Evolutionary conservation across 768 basidiomycete species (phyloP).

Genomic region (Sarcodon sp.): DNA sequence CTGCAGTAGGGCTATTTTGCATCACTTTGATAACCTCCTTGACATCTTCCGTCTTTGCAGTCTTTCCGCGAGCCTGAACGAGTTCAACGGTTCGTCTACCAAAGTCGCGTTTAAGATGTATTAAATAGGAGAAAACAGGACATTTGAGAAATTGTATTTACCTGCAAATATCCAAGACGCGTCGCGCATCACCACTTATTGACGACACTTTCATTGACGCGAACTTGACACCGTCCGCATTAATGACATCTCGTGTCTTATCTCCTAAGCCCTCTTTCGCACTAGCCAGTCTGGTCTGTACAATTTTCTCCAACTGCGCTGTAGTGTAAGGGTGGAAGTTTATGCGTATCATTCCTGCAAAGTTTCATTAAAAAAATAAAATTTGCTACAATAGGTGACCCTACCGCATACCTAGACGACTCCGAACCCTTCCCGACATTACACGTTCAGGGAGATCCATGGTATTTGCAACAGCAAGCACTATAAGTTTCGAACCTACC

Average conservation of each 20-base stretch:
- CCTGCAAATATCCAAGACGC: constrained; percentile 90
- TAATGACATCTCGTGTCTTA: constrained; percentile 40
- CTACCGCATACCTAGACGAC: constrained; percentile 56
- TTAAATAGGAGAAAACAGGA: neutral
- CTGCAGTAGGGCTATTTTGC: constrained; percentile 86
- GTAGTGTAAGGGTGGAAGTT: constrained; percentile 87
- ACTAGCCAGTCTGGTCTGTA: constrained; percentile 64
- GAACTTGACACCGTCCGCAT: constrained; percentile 65
- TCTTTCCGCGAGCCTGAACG: constrained; percentile 33
- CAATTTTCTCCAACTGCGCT: constrained; percentile 71
- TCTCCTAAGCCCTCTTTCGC: constrained; percentile 38
- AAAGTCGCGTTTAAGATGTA: neutral
- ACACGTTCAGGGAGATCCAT: constrained; percentile 96
- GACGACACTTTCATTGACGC: constrained; percentile 68
- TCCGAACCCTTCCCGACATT: constrained; percentile 85
- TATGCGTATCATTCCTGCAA: constrained; percentile 74
- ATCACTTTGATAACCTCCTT: constrained; percentile 69
- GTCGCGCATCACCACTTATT: constrained; percentile 89
- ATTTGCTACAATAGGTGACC: neutral
- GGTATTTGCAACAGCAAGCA: constrained; percentile 95
- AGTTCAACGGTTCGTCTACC: constrained; percentile 75
- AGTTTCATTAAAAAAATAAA: neutral
- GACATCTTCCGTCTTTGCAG: constrained; percentile 61
- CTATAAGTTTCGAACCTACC: constrained; percentile 76
- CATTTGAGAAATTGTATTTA: constrained; percentile 17